Evolutionary conservation across 1,139 yeast genomes (phyloP).

Genomic region (Candida sp.): DNA sequence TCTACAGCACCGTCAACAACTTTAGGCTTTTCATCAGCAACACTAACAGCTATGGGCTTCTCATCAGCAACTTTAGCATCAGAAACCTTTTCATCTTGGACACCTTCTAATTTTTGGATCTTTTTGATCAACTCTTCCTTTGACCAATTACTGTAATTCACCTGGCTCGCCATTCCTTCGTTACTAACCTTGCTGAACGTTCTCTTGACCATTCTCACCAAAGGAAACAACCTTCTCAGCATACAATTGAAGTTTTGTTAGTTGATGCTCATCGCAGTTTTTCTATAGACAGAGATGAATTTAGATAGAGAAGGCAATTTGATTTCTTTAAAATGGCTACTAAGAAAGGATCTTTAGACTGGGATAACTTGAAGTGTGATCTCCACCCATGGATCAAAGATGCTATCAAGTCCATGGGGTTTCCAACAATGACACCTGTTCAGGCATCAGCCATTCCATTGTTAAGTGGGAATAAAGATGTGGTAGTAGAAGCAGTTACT

Average conservation of each 20-base stretch:
- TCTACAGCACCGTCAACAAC: too few relatives aligned
- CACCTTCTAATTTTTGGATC: constrained; percentile 44
- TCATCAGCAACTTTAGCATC: neutral
- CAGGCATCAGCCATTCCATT: constrained; percentile 95
- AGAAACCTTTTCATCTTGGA: neutral
- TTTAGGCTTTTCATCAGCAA: too few relatives aligned
- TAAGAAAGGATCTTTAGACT: constrained; percentile 32
- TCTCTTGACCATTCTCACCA: constrained; percentile 20
- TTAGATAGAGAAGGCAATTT: too few relatives aligned
- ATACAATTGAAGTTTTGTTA: too few relatives aligned
- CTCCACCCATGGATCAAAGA: constrained; percentile 49
- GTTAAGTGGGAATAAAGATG: constrained; percentile 86
- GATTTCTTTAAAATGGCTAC: constrained; percentile 19
- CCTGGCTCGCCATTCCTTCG: constrained; percentile 6
- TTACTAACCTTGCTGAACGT: constrained; percentile 11
- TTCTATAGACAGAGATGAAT: too few relatives aligned
- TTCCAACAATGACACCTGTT: constrained; percentile 88
- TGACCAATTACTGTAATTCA: constrained; percentile 45
- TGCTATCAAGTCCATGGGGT: constrained; percentile 74
- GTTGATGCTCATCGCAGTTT: neutral
- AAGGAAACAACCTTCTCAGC: constrained; percentile 1
- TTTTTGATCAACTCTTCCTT: constrained; percentile 48
- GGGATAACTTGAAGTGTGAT: constrained; percentile 33
- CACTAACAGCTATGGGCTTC: too few relatives aligned
- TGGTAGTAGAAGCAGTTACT: constrained; percentile 94